Evolutionary conservation across 495 filamentous ascomycete species (phyloP).

Genomic region (Neurospora africana): DNA sequence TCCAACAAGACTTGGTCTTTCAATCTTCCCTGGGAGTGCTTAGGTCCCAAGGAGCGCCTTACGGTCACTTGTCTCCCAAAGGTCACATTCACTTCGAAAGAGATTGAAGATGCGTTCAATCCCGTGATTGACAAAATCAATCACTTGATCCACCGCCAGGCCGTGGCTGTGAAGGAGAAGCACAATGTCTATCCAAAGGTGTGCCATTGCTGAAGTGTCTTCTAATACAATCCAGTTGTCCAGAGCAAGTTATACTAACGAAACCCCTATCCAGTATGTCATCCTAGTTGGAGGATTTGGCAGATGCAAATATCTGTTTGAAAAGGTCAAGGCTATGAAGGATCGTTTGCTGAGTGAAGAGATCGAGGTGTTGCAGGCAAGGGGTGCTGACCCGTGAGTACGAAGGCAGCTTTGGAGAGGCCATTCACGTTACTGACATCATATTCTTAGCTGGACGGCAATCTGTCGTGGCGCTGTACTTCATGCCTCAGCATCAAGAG

Average conservation of each 20-base stretch:
- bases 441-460: not conserved
- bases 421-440: not conserved
- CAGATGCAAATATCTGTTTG: constrained; percentile 4
- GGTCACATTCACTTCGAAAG: not conserved
- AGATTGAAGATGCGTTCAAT: not conserved
- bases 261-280: not conserved
- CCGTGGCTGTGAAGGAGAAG: not conserved
- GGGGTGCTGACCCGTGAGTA: constrained; percentile 1
- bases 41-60: not conserved
- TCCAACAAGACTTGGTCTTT: not conserved
- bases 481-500: not conserved
- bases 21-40: not conserved
- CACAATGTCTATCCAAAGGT: constrained; percentile 1
- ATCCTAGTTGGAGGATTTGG: constrained; percentile 8
- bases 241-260: not conserved
- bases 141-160: not conserved
- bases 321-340: not conserved
- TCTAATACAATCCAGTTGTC: no score
- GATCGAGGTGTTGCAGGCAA: constrained; percentile 6
- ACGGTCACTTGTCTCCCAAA: not conserved
- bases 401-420: no score
- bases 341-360: not conserved
- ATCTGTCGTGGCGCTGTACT: constrained; percentile 1
- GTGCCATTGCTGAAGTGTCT: no score
- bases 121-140: not conserved